These are phyloP conservation scores for Coniferiporia sulphurascens DNA, from an alignment of 1,284 basidiomycete genomes.

Conservation along the genomic window DNA sequence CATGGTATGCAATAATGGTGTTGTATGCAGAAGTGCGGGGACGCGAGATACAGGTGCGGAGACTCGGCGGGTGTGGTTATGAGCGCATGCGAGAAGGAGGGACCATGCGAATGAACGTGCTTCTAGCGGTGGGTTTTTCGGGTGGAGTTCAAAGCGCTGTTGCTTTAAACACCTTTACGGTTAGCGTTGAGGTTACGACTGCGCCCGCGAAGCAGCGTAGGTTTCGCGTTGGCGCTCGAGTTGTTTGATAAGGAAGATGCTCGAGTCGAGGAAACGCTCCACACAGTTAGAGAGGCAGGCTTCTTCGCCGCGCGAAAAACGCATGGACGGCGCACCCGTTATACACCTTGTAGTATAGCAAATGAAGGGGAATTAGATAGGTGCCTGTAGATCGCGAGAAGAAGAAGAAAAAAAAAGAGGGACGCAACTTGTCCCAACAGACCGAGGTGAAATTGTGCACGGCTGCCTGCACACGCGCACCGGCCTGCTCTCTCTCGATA, in stretches of 20 bases:
- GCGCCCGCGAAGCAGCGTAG: conserved; percentile 24
- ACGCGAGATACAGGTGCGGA: not conserved
- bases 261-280: conserved; percentile 92
- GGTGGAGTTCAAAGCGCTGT: no score
- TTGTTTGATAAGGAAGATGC: conserved; percentile 78
- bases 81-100: not conserved
- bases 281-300: conserved; percentile 89
- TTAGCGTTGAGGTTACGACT: conserved; percentile 5
- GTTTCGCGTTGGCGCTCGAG: conserved; percentile 57
- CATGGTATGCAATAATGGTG: not conserved
- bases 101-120: not conserved
- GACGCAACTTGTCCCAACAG: conserved; percentile 85
- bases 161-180: no score
- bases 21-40: not conserved
- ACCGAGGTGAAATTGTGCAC: conserved; percentile 70
- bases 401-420: conserved; percentile 10
- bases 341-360: conserved; percentile 59
- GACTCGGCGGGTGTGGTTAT: not conserved
- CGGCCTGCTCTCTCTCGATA: conserved; percentile 84
- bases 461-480: conserved; percentile 70
- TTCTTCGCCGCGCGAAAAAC: conserved; percentile 83
- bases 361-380: not conserved
- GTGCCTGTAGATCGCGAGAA: not conserved
- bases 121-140: no score
- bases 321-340: conserved; percentile 75